Evolutionary conservation across 306 rosid genomes (phyloP), one percentile per base, ranked within the genome.

Genomic region (Vachellia collinsii): DNA sequence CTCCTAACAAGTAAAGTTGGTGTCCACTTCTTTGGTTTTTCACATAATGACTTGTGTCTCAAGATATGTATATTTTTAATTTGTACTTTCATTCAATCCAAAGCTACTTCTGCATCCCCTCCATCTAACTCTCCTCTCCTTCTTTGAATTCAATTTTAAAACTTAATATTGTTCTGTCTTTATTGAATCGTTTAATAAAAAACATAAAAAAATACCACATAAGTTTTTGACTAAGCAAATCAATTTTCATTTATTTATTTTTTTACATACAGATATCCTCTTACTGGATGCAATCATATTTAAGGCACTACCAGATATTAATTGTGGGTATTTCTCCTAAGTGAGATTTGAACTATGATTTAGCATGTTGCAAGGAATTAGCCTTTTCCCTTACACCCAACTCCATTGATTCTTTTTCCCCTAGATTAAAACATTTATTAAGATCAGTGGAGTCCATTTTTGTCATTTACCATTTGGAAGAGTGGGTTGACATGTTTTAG

Each of bases 1-100:
- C 11, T 70, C 5, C 56, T 43, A 70, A 70, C 74, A 1, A 44
- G 56, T 44, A 5, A 11, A 22, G 74, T 70, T 70, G 74, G 74
- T 70, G 20, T 43, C 53, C 19, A 12, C 20, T 22, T 22, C 29
- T 61, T 70, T 22, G 48, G 11, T 0, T 43, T 44, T 22, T 22
- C 11, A 10, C 37, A 23, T 8, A 43, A 70, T 14, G 56, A 3
- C 37, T 70, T 70, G 0, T 12, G 39, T 23, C 11, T 69, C 39
- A 42, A 43, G 54, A 69, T 68, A n/a, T 39, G 4, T 22, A 22
- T 23, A 29, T 29, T 29, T 29, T n/a, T 20, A 11, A 59, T 22
- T 22, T 5, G n/a, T 20, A 25, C 11, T 1, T 42, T 7, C 54
- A 20, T 69, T 43, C 10, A 42, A 70, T 17, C n/a, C 50, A 67